Percentiles rank a stretch among this genome's conserved stretches.
These are phyloP conservation scores for Aspergillus proliferans DNA, from an alignment of 2,329 filamentous ascomycete genomes.

Conservation along the genomic window DNA sequence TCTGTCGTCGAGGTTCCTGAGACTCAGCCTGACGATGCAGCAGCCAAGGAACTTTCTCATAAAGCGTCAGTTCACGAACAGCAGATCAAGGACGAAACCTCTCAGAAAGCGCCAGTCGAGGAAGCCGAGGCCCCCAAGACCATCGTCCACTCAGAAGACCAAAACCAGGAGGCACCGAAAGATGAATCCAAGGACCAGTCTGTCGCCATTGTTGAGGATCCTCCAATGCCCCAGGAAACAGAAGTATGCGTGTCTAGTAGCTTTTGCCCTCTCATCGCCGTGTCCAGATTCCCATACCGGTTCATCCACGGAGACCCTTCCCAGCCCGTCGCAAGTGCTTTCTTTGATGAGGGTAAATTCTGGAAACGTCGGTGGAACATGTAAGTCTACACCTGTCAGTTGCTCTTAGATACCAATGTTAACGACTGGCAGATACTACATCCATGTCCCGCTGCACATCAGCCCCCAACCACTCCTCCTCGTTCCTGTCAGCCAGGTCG, in stretches of 20 bases:
- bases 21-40: not conserved
- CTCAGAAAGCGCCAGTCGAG: not conserved
- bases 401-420: not conserved
- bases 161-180: no score
- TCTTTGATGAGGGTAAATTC: slow-evolving; percentile 39
- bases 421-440: slow-evolving; percentile 55
- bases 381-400: slow-evolving; percentile 47
- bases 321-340: slow-evolving; percentile 29
- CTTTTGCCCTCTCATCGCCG: slow-evolving; percentile 36
- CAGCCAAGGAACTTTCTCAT: not conserved
- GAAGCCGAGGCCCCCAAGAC: not conserved
- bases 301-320: slow-evolving; percentile 28
- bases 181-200: no score
- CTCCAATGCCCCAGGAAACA: slow-evolving; percentile 1
- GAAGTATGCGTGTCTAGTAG: slow-evolving; percentile 9
- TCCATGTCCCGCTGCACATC: slow-evolving; percentile 48
- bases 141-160: no score
- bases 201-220: not conserved
- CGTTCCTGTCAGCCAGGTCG: slow-evolving; percentile 61
- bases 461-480: slow-evolving; percentile 56
- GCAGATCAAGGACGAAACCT: not conserved
- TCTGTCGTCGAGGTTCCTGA: not conserved
- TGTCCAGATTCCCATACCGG: slow-evolving; percentile 40
- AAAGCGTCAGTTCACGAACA: not conserved
- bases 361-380: slow-evolving; percentile 65